Evolutionary conservation across 2,329 filamentous ascomycete species (phyloP).

Genomic region (Trichophaea hybrida): DNA sequence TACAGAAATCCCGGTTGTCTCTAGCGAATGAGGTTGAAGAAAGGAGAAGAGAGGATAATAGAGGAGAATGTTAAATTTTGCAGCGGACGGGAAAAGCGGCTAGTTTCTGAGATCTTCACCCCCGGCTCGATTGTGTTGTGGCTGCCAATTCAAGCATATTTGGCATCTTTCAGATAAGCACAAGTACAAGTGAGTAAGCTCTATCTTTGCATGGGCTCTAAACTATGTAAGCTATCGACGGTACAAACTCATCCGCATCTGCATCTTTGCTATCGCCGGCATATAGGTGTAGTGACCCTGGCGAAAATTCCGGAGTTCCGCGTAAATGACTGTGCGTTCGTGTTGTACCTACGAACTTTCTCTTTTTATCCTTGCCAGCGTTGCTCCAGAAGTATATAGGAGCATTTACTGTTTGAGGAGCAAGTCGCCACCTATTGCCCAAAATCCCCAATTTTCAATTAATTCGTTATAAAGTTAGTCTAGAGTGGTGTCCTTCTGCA

Average conservation of each 20-base stretch:
- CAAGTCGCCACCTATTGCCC: not conserved
- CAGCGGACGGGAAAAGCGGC: not conserved
- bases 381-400: not conserved
- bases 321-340: not conserved
- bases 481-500: not conserved
- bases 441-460: not conserved
- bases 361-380: not conserved
- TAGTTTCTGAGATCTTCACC: not conserved
- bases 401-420: not conserved
- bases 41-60: not conserved
- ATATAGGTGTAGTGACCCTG: not conserved
- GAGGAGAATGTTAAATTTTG: not conserved
- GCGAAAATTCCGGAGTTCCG: not conserved
- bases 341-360: not conserved
- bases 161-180: not conserved
- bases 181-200: not conserved
- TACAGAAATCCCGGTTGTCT: not conserved
- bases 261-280: not conserved
- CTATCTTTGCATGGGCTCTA: not conserved
- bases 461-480: not conserved
- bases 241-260: not conserved
- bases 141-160: not conserved
- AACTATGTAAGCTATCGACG: not conserved
- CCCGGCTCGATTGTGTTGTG: not conserved
- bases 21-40: not conserved